Percentiles rank a stretch among this genome's conserved stretches.
These are phyloP conservation scores for Lentinula sp. DNA, from an alignment of 768 basidiomycete genomes.

Conservation along the genomic window DNA sequence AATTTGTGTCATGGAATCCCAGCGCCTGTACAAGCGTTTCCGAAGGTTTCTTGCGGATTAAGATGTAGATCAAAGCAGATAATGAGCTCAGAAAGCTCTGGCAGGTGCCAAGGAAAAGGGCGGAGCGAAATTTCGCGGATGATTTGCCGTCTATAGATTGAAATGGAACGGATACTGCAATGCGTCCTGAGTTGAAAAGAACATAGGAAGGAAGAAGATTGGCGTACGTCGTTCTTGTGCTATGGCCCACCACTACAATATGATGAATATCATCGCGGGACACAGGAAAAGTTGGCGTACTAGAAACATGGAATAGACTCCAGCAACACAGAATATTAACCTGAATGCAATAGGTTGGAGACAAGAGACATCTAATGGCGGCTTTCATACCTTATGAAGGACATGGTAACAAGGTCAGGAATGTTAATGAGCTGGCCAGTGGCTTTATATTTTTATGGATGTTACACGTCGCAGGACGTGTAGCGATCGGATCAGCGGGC, in stretches of 20 bases:
- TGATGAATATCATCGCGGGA: not conserved
- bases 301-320: slow-evolving; percentile 93
- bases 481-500: too few relatives aligned
- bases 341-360: slow-evolving; percentile 24
- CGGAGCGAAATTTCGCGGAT: slow-evolving; percentile 75
- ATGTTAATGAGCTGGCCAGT: not conserved
- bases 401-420: slow-evolving; percentile 9
- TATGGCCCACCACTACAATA: slow-evolving; percentile 74
- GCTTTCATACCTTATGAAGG: slow-evolving; percentile 13
- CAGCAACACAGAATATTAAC: slow-evolving; percentile 70
- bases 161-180: slow-evolving; percentile 79
- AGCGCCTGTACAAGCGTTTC: slow-evolving; percentile 51
- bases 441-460: not conserved
- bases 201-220: not conserved
- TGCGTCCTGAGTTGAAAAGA: not conserved
- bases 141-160: slow-evolving; percentile 55
- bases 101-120: slow-evolving; percentile 78
- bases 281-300: slow-evolving; percentile 34
- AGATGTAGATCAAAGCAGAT: slow-evolving; percentile 73
- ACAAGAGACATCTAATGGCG: not conserved
- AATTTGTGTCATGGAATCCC: slow-evolving; percentile 43
- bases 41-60: slow-evolving; percentile 48
- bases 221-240: slow-evolving; percentile 87
- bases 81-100: slow-evolving; percentile 77
- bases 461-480: too few relatives aligned